These are phyloP conservation scores for Penicillium digitatum DNA, from an alignment of 2,329 filamentous ascomycete species.

Conservation along the genomic window DNA sequence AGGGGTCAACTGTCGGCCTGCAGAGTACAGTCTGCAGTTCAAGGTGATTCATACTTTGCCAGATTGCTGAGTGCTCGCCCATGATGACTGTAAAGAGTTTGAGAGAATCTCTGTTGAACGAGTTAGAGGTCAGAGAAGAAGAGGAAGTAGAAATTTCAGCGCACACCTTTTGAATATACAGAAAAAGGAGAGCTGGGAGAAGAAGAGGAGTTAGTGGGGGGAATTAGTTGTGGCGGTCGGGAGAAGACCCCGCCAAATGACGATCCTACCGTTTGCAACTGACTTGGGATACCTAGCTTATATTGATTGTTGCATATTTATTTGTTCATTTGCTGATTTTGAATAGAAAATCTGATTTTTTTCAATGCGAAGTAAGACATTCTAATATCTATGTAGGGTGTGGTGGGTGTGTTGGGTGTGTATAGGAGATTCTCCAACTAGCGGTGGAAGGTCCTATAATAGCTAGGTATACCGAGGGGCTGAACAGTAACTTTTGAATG, in stretches of 20 bases:
- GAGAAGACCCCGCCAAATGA: conserved; percentile 13
- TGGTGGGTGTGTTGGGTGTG: not conserved
- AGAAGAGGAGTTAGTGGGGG: conserved; percentile 7
- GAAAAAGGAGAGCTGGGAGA: conserved; percentile 8
- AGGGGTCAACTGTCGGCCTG: not conserved
- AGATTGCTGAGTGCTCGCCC: conserved; percentile 37
- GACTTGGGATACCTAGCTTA: not conserved
- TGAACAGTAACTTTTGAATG: not conserved
- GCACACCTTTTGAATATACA: conserved; percentile 11
- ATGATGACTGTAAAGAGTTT: conserved; percentile 22
- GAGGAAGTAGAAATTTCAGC: not conserved
- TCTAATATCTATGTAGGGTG: not conserved
- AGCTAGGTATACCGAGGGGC: not conserved
- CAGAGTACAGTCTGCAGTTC: not conserved
- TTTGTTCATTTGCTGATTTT: not conserved
- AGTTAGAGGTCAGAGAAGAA: conserved; percentile 1
- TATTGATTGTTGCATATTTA: not conserved
- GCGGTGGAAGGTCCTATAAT: not conserved
- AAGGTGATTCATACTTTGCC: conserved; percentile 30
- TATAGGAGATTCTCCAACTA: not conserved
- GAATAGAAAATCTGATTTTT: not conserved
- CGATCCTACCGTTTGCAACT: conserved; percentile 10
- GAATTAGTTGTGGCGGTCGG: conserved; percentile 9
- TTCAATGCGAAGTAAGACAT: not conserved
- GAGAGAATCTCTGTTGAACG: conserved; percentile 3